phyloP scores from a whole-genome alignment of 148 eudicot genomes.

The Rhododendron mucronatum region DNA sequence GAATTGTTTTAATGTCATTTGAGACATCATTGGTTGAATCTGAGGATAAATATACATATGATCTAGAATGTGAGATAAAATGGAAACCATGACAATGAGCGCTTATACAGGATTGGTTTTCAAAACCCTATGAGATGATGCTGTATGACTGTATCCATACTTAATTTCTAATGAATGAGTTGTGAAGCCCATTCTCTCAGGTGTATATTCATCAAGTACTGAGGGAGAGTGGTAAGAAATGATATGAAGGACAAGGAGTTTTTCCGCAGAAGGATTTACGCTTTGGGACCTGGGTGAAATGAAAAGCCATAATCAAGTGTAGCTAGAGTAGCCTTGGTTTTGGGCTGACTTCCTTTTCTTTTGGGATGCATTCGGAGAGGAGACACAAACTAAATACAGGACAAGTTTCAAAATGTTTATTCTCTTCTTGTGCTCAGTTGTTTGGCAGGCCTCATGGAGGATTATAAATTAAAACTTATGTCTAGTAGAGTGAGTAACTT shows the following conservation, averaged over 20 bases:
- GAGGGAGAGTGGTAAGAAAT: background rate
- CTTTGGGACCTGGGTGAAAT: background rate
- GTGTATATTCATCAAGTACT: background rate
- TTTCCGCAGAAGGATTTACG: background rate
- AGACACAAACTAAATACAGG: background rate
- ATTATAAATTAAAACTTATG: background rate
- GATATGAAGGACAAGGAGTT: background rate
- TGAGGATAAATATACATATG: background rate
- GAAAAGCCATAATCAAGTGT: background rate
- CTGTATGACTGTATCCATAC: background rate
- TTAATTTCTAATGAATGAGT: background rate
- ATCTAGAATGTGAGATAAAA: background rate
- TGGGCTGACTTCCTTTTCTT: background rate
- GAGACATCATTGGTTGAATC: background rate
- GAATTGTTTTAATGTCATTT: background rate
- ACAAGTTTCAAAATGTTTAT: background rate
- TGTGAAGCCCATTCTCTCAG: background rate
- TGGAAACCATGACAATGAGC: background rate
- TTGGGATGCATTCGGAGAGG: background rate
- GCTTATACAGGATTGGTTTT: background rate
- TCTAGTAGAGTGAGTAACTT: background rate
- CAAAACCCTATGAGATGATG: background rate
- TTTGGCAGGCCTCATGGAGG: background rate
- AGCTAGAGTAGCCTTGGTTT: background rate
- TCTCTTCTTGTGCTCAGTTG: background rate